Conservation (phyloP, 768 basidiomycete species). For the Boletus subcaerulescens region DNA sequence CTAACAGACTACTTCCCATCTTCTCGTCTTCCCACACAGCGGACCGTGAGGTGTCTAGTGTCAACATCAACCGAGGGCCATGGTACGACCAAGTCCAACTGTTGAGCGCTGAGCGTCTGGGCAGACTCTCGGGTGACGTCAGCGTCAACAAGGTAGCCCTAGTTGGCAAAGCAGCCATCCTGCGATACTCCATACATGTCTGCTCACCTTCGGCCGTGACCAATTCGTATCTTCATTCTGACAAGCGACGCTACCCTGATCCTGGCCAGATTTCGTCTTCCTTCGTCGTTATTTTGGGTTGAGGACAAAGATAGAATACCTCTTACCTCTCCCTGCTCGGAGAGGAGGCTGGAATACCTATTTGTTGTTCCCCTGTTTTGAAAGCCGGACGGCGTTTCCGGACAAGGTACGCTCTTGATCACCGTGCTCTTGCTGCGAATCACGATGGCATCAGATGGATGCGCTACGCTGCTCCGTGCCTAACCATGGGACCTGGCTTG, state of each 20-base stretch:
- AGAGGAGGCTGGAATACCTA: conserved; percentile 48
- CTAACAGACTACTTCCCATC: no score
- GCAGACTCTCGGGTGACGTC: conserved; percentile 12
- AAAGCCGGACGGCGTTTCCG: conserved; percentile 47
- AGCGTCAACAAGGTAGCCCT: conserved; percentile 30
- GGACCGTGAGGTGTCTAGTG: no score
- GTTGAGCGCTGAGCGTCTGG: no score
- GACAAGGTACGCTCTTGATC: conserved; percentile 30
- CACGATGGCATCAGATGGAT: not conserved
- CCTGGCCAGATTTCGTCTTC: conserved; percentile 50
- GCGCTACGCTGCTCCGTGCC: not conserved
- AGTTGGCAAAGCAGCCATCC: conserved; percentile 30
- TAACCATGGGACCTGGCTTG: conserved; percentile 49
- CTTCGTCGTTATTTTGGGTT: conserved; percentile 46
- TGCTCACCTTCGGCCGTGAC: conserved; percentile 16
- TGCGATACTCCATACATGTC: conserved; percentile 34
- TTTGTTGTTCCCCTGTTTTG: conserved; percentile 48
- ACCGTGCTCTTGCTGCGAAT: not conserved
- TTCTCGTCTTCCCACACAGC: no score
- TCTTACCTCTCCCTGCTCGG: conserved; percentile 40
- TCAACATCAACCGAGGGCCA: no score
- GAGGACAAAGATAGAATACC: conserved; percentile 43
- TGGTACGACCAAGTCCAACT: no score
- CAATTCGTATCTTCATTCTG: conserved; percentile 17
- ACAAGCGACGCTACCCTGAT: conserved; percentile 27